Evolutionary conservation across 2,329 filamentous ascomycete genomes (phyloP).

Genomic region (Neofusicoccum sp.): DNA sequence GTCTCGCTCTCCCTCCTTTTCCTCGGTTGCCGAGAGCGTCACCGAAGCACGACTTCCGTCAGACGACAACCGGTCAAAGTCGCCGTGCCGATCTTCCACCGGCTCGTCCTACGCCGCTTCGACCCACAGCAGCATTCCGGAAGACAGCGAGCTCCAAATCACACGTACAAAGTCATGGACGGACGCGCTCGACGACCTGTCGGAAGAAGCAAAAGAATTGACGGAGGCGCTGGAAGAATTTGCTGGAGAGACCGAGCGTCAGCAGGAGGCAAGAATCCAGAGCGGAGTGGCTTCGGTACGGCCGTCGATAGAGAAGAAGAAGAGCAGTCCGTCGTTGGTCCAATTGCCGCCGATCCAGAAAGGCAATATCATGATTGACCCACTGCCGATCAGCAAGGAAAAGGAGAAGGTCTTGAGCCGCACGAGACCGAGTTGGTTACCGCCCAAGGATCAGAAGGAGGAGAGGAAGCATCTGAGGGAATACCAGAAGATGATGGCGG

Average conservation of each 20-base stretch:
- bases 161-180: conserved; percentile 71
- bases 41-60: conserved; percentile 22
- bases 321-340: conserved; percentile 50
- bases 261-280: conserved; percentile 53
- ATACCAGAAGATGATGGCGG: conserved; percentile 78
- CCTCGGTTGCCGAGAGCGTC: conserved; percentile 28
- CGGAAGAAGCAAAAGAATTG: conserved; percentile 68
- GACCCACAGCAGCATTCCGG: conserved; percentile 16
- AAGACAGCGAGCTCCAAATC: conserved; percentile 9
- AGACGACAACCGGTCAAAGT: conserved; percentile 23
- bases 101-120: conserved; percentile 7
- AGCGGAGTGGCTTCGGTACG: conserved; percentile 39
- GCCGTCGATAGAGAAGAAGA: conserved; percentile 45
- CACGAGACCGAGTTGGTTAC: conserved; percentile 76
- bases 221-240: conserved; percentile 81
- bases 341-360: conserved; percentile 66
- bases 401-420: conserved; percentile 80
- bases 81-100: conserved; percentile 11
- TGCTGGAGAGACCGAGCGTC: conserved; percentile 59
- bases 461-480: conserved; percentile 85
- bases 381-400: conserved; percentile 78
- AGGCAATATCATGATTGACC: conserved; percentile 80
- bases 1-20: conserved; percentile 29
- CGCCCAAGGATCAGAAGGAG: conserved; percentile 84
- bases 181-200: conserved; percentile 65